A percentile compares a stretch with the other conserved stretches of the same genome.
Conservation (phyloP, 129 eudicot genomes). For the Chrysanthemum lavandulifolium region DNA sequence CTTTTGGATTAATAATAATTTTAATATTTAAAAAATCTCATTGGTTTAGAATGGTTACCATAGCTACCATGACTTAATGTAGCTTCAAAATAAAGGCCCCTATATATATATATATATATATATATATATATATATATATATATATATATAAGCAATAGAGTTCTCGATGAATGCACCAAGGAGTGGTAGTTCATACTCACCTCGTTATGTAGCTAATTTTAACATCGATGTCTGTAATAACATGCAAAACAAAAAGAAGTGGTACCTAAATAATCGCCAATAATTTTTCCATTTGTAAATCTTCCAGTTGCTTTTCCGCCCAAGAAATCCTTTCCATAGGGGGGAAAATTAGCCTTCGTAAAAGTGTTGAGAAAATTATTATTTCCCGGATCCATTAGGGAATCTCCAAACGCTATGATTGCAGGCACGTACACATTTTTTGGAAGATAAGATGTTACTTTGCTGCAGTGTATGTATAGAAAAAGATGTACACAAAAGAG, state of each 20-base stretch:
- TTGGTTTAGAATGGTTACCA: too few relatives aligned
- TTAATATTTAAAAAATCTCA: too few relatives aligned
- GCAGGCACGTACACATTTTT: constrained; percentile 42
- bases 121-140: too few relatives aligned
- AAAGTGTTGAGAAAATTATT: constrained; percentile 50
- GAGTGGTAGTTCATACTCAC: too few relatives aligned
- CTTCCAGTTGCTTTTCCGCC: constrained; percentile 70
- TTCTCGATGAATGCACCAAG: too few relatives aligned
- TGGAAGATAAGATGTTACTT: constrained; percentile 30
- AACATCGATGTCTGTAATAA: neutral
- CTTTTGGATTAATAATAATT: too few relatives aligned
- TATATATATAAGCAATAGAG: too few relatives aligned
- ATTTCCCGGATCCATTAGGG: constrained; percentile 68
- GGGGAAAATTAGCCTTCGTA: constrained; percentile 59
- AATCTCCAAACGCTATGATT: constrained; percentile 63
- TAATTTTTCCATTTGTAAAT: constrained; percentile 66
- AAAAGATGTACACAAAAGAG: neutral
- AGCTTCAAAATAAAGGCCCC: too few relatives aligned
- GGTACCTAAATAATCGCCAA: constrained; percentile 58
- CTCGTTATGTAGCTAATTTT: neutral
- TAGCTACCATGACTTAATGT: too few relatives aligned
- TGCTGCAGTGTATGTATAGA: constrained; percentile 13
- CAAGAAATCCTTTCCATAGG: constrained; percentile 67
- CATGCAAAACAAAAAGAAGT: neutral
- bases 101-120: too few relatives aligned